Percentiles rank a stretch among this genome's conserved stretches.
phyloP scores from a whole-genome alignment of 164 flowering plant species.

The Brasenia schreberi region DNA sequence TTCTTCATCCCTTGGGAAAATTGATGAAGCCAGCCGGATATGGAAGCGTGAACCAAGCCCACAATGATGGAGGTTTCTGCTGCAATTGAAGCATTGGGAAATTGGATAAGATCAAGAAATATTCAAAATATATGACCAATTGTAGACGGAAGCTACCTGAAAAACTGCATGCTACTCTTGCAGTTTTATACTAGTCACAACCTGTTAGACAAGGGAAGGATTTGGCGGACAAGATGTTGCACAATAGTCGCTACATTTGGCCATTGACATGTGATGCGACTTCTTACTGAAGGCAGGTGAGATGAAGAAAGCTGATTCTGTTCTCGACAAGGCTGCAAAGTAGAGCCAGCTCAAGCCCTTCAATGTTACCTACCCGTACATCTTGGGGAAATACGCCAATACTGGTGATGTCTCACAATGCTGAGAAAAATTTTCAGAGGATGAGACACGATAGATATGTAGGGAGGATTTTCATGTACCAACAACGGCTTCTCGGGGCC shows the following conservation, averaged over 20 bases:
- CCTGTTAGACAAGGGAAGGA: constrained; percentile 61
- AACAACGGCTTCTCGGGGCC: constrained; percentile 38
- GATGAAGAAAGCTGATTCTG: constrained; percentile 68
- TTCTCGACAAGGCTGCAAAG: constrained; percentile 49
- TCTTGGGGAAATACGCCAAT: constrained; percentile 59
- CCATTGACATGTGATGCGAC: constrained; percentile 65
- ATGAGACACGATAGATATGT: constrained; percentile 49
- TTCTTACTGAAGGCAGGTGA: constrained; percentile 70
- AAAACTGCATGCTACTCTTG: constrained; percentile 32
- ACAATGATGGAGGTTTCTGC: constrained; percentile 25
- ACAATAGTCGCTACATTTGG: constrained; percentile 35
- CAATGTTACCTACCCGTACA: constrained; percentile 28
- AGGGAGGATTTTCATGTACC: constrained; percentile 32
- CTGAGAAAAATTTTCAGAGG: constrained; percentile 58
- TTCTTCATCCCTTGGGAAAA: constrained; percentile 56
- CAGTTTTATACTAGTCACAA: constrained; percentile 52
- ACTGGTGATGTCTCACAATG: constrained; percentile 73
- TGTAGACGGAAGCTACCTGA: constrained; percentile 21
- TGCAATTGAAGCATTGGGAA: constrained; percentile 85
- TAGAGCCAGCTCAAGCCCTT: constrained; percentile 52
- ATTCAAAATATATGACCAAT: constrained; percentile 35
- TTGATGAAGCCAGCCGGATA: constrained; percentile 48
- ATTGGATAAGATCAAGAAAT: constrained; percentile 47
- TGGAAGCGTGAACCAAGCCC: constrained; percentile 55
- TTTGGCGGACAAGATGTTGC: constrained; percentile 52